A percentile compares a stretch with the other conserved stretches of the same genome.
Conservation (phyloP, 352 stramenopile species). For the Phytophthora sp. region DNA sequence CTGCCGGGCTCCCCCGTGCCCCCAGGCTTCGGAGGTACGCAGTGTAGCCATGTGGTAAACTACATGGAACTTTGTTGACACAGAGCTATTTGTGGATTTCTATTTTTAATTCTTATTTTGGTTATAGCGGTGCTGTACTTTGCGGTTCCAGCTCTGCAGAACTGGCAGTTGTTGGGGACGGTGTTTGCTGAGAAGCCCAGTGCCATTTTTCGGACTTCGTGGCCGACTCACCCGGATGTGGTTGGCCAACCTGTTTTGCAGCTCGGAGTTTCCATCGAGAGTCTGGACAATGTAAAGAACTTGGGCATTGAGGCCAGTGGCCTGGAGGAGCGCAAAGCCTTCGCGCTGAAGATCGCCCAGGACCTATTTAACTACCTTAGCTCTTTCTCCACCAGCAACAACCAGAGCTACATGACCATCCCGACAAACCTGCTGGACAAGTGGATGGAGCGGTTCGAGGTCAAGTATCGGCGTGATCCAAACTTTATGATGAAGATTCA, state of each 20-base stretch:
- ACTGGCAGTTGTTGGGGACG: constrained; percentile 75
- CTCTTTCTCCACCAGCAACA: constrained; percentile 84
- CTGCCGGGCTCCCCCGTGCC: constrained; percentile 66
- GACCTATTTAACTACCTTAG: constrained; percentile 94
- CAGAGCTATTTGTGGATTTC: neutral
- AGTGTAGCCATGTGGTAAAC: constrained; percentile 9
- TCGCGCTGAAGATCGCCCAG: constrained; percentile 92
- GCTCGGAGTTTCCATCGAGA: constrained; percentile 75
- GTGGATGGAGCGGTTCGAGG: constrained; percentile 93
- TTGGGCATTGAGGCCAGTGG: constrained; percentile 73
- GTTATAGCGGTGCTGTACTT: constrained; percentile 74
- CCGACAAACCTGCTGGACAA: constrained; percentile 92
- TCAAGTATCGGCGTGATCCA: constrained; percentile 85
- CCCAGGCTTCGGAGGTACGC: constrained; percentile 53
- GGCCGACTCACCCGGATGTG: constrained; percentile 69
- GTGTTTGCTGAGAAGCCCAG: constrained; percentile 78
- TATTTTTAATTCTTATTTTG: neutral
- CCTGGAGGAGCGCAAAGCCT: constrained; percentile 71
- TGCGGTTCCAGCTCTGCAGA: constrained; percentile 64
- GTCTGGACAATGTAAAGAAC: constrained; percentile 77
- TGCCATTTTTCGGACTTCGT: constrained; percentile 70
- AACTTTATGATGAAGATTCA: constrained; percentile 93
- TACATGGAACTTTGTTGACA: constrained; percentile 1
- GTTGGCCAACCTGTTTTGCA: constrained; percentile 62
- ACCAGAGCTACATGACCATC: constrained; percentile 85